Evolutionary conservation across 2,329 filamentous ascomycete genomes (phyloP).

Genomic region (Aspergillus hortae): DNA sequence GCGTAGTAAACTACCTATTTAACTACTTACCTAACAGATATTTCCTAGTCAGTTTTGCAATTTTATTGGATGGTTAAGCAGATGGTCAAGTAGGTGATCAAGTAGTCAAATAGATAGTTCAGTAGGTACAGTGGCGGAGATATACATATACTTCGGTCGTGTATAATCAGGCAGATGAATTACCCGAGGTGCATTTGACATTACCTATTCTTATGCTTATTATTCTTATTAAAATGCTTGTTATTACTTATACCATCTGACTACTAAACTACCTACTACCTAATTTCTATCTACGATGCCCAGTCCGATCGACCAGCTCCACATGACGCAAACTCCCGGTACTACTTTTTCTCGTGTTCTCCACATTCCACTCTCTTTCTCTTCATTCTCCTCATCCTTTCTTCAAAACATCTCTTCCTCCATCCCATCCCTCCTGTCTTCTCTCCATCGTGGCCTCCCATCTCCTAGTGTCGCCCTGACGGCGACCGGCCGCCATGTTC

Average conservation of each 20-base stretch:
- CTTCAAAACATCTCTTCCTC: background rate
- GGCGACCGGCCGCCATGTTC: constrained; percentile 31
- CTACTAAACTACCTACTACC: background rate
- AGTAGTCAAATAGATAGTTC: no score
- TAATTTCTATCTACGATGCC: no score
- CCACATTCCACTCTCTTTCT: background rate
- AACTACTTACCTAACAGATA: no score
- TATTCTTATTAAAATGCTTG: background rate
- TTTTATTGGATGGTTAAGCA: no score
- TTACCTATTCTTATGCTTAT: no score
- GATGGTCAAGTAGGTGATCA: no score
- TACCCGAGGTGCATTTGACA: constrained; percentile 3
- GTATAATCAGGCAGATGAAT: constrained; percentile 9
- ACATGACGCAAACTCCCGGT: background rate
- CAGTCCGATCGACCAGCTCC: no score
- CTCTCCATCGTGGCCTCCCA: background rate
- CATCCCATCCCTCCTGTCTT: background rate
- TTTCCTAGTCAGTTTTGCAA: no score
- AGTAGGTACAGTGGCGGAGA: no score
- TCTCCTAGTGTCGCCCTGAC: constrained; percentile 8
- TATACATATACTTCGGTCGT: background rate
- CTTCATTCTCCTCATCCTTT: background rate
- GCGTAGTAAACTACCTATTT: no score
- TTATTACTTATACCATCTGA: background rate
- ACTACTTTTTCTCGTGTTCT: background rate